Conservation (phyloP, 768 basidiomycete species). For the Leccinum uliginosum region DNA sequence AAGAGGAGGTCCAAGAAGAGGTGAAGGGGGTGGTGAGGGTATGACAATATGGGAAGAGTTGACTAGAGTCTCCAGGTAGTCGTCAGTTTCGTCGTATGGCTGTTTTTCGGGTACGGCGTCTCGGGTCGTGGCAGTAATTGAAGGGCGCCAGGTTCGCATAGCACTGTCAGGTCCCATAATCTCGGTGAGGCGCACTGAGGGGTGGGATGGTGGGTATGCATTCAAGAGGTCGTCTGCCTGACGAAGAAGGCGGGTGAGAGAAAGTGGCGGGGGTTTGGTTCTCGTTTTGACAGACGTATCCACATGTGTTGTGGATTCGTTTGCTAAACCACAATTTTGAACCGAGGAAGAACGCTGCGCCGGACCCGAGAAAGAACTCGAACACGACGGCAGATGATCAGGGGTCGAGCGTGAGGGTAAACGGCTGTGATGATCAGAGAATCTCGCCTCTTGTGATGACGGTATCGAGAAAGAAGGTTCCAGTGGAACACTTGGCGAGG, state of each 20-base stretch:
- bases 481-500: constrained; percentile 5
- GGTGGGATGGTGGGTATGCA: constrained; percentile 58
- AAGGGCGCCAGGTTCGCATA: constrained; percentile 59
- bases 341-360: background rate
- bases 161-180: constrained; percentile 81
- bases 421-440: background rate
- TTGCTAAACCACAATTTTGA: background rate
- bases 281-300: constrained; percentile 9
- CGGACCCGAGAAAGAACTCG: constrained; percentile 8
- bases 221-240: constrained; percentile 56
- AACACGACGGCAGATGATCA: background rate
- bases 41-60: constrained; percentile 22
- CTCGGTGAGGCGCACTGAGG: constrained; percentile 45
- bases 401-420: background rate
- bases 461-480: background rate
- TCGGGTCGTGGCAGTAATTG: constrained; percentile 12
- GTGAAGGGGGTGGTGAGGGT: constrained; percentile 25
- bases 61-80: constrained; percentile 24
- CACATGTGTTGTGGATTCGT: constrained; percentile 1
- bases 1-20: constrained; percentile 2
- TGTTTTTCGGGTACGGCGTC: constrained; percentile 22
- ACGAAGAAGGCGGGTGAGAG: constrained; percentile 48
- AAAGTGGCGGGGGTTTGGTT: constrained; percentile 28
- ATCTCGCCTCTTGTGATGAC: background rate
- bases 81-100: constrained; percentile 21